Evolutionary conservation across 345 rosid species (phyloP).

Genomic region (Erodium maritimum): DNA sequence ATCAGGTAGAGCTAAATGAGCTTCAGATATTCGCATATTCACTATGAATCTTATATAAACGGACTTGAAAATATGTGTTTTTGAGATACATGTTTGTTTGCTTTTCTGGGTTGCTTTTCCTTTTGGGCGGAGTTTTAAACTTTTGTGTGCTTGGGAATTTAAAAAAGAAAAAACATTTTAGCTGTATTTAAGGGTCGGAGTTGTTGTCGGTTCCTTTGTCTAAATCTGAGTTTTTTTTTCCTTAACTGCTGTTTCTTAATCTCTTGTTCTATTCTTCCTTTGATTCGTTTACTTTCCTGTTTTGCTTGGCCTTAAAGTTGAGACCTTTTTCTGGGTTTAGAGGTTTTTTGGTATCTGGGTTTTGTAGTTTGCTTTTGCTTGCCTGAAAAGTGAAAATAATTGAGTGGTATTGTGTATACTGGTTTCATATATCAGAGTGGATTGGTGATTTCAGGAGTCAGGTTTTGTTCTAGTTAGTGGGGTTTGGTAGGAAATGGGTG

Average conservation of each 20-base stretch:
- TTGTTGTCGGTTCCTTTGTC: neutral
- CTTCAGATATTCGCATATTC: neutral
- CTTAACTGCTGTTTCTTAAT: neutral
- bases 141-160: neutral
- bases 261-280: neutral
- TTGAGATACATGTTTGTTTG: neutral
- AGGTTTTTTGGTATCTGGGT: neutral
- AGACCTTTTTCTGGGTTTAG: neutral
- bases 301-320: neutral
- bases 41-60: neutral
- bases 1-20: neutral
- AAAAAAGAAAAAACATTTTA: neutral
- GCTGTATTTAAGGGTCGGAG: neutral
- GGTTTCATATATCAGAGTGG: neutral
- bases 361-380: too few relatives aligned
- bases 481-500: conserved; percentile 29
- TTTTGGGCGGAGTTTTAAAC: neutral
- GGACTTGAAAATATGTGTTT: neutral
- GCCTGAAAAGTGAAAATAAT: too few relatives aligned
- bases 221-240: neutral
- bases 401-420: neutral
- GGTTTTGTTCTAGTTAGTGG: neutral
- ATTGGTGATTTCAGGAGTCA: neutral
- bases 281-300: neutral
- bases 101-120: neutral